A percentile compares a stretch with the other conserved stretches of the same genome.
phyloP scores from a whole-genome alignment of 169 alveolate genomes.

The Cryptosporidium viatorum region DNA sequence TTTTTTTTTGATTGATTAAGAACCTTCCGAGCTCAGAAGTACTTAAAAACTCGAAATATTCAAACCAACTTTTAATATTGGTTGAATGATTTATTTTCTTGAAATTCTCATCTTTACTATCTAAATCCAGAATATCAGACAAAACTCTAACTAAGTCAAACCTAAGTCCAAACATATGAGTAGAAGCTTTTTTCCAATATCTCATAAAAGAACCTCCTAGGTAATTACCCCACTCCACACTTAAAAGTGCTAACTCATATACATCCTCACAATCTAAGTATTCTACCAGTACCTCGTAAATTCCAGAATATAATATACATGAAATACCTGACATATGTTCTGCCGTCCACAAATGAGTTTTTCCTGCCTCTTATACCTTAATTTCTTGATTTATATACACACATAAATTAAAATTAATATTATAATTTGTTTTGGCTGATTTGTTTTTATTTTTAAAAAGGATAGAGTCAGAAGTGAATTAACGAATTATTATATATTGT shows the following conservation, averaged over 20 bases:
- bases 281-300: conserved; percentile 32
- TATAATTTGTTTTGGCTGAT: neutral
- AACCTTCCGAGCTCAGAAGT: conserved; percentile 33
- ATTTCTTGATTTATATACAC: neutral
- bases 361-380: conserved; percentile 15
- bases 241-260: conserved; percentile 24
- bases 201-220: conserved; percentile 31
- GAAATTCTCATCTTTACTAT: neutral
- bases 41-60: conserved; percentile 21
- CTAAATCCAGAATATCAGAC: neutral
- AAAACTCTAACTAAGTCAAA: conserved; percentile 7
- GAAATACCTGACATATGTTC: conserved; percentile 1
- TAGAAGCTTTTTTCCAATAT: conserved; percentile 53
- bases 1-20: conserved; percentile 20
- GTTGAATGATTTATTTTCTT: neutral
- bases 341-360: neutral
- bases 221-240: conserved; percentile 26
- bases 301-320: conserved; percentile 23
- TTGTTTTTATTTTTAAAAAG: too few relatives aligned
- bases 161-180: conserved; percentile 35
- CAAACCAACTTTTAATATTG: conserved; percentile 17
- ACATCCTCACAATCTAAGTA: conserved; percentile 47
- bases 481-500: neutral
- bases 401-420: neutral
- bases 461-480: too few relatives aligned